Evolutionary conservation across 2,329 filamentous ascomycete genomes (phyloP).

Genomic region (Emergomyces orientalis): DNA sequence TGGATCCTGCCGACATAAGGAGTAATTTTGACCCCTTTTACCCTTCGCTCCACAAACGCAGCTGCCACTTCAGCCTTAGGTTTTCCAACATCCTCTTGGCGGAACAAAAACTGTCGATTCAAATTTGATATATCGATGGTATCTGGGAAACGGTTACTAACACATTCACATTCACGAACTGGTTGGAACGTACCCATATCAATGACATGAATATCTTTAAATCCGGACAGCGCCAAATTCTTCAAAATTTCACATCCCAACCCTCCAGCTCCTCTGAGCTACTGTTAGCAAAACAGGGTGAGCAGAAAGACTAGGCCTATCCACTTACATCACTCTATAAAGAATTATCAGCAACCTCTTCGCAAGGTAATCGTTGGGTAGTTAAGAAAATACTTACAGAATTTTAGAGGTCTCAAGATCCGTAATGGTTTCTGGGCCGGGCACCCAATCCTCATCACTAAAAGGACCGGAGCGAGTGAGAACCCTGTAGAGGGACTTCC

Average conservation of each 20-base stretch:
- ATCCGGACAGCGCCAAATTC: conserved; percentile 87
- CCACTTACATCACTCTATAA: conserved; percentile 29
- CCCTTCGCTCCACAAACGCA: conserved; percentile 77
- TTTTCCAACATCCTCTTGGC: conserved; percentile 81
- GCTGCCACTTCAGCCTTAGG: conserved; percentile 91
- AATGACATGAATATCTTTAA: conserved; percentile 96
- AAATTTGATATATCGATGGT: conserved; percentile 98
- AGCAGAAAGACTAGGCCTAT: background rate
- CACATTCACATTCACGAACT: background rate
- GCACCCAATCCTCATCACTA: conserved; percentile 55
- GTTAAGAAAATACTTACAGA: conserved; percentile 45
- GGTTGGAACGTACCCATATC: conserved; percentile 68
- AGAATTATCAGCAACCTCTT: conserved; percentile 2
- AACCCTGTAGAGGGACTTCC: conserved; percentile 77
- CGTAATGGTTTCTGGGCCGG: conserved; percentile 44
- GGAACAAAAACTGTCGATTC: conserved; percentile 95
- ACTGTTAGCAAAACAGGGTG: conserved; percentile 8
- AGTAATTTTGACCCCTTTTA: conserved; percentile 85
- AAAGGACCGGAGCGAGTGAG: conserved; percentile 70
- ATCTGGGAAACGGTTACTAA: conserved; percentile 45
- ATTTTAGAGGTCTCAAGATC: conserved; percentile 63
- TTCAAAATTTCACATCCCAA: conserved; percentile 95
- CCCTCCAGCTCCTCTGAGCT: conserved; percentile 72
- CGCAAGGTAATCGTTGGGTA: background rate
- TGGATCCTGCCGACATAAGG: conserved; percentile 92